phyloP scores from a whole-genome alignment of 2,329 filamentous ascomycete genomes.

The Fusarium coffeatum region DNA sequence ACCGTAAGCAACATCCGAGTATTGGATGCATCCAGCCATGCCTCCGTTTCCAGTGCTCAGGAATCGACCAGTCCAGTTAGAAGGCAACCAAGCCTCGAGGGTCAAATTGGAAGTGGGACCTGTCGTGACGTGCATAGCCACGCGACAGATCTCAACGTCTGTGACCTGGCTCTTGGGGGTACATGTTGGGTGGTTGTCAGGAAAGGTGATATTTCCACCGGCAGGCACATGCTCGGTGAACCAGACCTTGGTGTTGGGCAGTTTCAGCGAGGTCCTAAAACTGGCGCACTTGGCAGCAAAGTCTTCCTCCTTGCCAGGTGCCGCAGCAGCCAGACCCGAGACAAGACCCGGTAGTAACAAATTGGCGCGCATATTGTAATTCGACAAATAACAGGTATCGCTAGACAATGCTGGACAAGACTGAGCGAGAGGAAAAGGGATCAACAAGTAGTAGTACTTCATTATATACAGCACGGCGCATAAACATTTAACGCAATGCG shows the following conservation, averaged over 20 bases:
- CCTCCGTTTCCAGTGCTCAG: constrained; percentile 63
- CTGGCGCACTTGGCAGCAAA: constrained; percentile 31
- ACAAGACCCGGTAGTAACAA: constrained; percentile 16
- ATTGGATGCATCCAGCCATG: constrained; percentile 58
- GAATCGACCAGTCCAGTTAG: constrained; percentile 60
- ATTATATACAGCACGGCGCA: constrained; percentile 19
- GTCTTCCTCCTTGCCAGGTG: constrained; percentile 2
- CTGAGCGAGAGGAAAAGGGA: not conserved
- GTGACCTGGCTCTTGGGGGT: constrained; percentile 25
- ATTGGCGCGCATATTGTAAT: constrained; percentile 15
- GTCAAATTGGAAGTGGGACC: constrained; percentile 40
- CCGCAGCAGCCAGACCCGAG: constrained; percentile 14
- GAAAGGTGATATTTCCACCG: constrained; percentile 26
- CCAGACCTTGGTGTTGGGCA: constrained; percentile 36
- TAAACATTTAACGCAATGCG: constrained; percentile 12
- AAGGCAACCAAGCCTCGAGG: constrained; percentile 60
- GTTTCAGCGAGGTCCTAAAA: constrained; percentile 22
- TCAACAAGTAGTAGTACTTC: not conserved
- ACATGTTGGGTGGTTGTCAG: constrained; percentile 32
- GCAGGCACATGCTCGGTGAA: constrained; percentile 35
- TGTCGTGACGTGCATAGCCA: constrained; percentile 31
- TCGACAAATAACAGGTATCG: not conserved
- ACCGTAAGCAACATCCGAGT: constrained; percentile 53
- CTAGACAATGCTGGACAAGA: not conserved
- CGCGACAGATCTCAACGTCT: constrained; percentile 33